Base-by-base conservation (phyloP, 1,284 basidiomycete genomes). In the Peniophora sp. region DNA sequence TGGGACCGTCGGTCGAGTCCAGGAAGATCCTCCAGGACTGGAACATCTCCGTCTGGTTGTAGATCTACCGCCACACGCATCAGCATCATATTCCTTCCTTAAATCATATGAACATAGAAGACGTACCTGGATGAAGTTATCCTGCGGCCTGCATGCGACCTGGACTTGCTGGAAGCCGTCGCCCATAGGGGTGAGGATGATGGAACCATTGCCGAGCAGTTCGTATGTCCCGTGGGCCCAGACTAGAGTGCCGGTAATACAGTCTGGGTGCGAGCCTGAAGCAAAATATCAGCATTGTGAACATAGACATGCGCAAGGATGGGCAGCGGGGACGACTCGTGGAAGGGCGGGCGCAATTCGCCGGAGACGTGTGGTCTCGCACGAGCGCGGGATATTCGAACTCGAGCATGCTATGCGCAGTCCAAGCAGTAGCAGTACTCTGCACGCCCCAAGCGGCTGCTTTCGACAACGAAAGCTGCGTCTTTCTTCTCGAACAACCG, bases 81-180 rank as follows among this genome's bases (percentile, higher is more conserved):
- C n/a, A n/a, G n/a, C n/a, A n/a, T n/a, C n/a, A n/a, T n/a, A n/a
- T n/a, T n/a, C n/a, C n/a, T n/a, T n/a, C n/a, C n/a, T n/a, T n/a
- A n/a, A n/a, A n/a, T n/a, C n/a, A n/a, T n/a, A n/a, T n/a, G n/a
- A n/a, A n/a, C n/a, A n/a, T n/a, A n/a, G 27, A 5, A 32, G 12
- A 6, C 27, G 27, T 12, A 32, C 69, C 60, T 92, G 83, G 61
- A 95, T 79, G 63, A 92, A 83, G 65, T 92, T 91, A 24, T 92
- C 92, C 5, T 78, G 72, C 2, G 91, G 87, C 1, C 85, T 86
- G 62, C 94, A 97, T 0, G 90, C 83, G 59, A 94, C 86, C 72
- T 97, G 92, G 46, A 96, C 79, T 70, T 94, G 92, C 64, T 95
- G 90, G 68, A 80, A 90, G 14, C 93, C 93, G 64, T 97, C 93